phyloP scores from a whole-genome alignment of 1,139 yeast species.

The Kodamaea suecica region DNA sequence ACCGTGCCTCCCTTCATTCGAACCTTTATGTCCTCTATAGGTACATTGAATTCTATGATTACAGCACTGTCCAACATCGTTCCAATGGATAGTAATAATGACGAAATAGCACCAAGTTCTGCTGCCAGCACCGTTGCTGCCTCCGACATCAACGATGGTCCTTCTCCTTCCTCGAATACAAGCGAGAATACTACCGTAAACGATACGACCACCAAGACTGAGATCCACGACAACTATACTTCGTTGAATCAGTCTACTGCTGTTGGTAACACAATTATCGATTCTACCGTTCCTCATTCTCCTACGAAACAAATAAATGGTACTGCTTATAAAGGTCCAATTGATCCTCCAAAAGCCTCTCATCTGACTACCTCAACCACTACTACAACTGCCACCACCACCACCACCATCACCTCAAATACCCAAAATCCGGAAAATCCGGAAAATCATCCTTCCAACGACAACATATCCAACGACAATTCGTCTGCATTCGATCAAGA shows the following conservation, averaged over 20 bases:
- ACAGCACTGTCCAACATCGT: constrained; percentile 12
- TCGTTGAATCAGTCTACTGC: too few relatives aligned
- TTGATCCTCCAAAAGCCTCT: neutral
- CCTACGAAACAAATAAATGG: neutral
- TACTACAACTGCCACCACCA: neutral
- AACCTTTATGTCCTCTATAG: constrained; percentile 12
- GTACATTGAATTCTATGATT: constrained; percentile 14
- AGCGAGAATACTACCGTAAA: constrained; percentile 1
- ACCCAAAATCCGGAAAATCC: constrained; percentile 2
- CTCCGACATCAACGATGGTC: neutral
- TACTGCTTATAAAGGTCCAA: neutral
- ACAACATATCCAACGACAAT: neutral
- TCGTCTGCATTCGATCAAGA: constrained; percentile 7
- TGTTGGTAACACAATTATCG: too few relatives aligned
- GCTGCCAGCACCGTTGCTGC: constrained; percentile 1
- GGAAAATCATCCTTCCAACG: constrained; percentile 1
- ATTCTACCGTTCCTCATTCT: too few relatives aligned
- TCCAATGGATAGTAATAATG: constrained; percentile 1
- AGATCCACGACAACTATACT: neutral
- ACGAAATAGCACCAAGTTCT: neutral
- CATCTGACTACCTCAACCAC: neutral
- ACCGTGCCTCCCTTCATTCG: too few relatives aligned
- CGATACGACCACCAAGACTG: neutral
- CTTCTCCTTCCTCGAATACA: neutral
- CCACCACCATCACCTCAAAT: constrained; percentile 6